Evolutionary conservation across 495 filamentous ascomycete species (phyloP), one percentile per base, ranked within the genome.

Genomic region (Penicillium crystallinum): DNA sequence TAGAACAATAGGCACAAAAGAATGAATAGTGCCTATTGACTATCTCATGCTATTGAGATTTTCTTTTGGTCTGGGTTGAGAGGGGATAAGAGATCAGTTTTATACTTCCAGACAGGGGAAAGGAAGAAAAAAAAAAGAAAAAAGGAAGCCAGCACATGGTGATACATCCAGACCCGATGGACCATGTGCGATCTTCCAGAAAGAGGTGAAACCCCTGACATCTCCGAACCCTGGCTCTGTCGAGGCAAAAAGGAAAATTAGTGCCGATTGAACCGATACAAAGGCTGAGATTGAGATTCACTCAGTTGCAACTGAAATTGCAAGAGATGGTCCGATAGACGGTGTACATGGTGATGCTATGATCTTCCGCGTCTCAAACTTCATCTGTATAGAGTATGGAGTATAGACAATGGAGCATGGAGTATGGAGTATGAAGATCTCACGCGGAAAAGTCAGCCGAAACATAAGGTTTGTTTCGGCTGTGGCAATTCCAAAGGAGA

Each of bases 131-230:
- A 18, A 22, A 11, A 17, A 39, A 45, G 14, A 40, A 23, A 22
- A 30, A 42, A 12, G 23, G 36, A 49, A 55, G 41, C 45, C 18
- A 22, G 38, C 17, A 22, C 18, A 30, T 46, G 35, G 36, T 18
- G 50, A 59, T 61, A 27, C 53, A 57, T 42, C 59, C 67, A 72
- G 59, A 54, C 62, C 62, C 57, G 50, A 65, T 61, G 52, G 58
- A 64, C 57, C 63, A 66, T 63, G 66, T 62, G 62, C 55, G 56
- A 53, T n/a, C n/a, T n/a, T n/a, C n/a, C n/a, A n/a, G n/a, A n/a
- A n/a, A n/a, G n/a, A n/a, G n/a, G n/a, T n/a, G n/a, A n/a, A n/a
- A n/a, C n/a, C n/a, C 17, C 40, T 46, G 31, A 47, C 52, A 60
- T 50, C 57, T 43, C 40, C 40, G 40, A 43, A 9, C 40, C 40